These are phyloP conservation scores for Globisporangium camurandrum DNA, from an alignment of 352 stramenopile genomes.

Conservation along the genomic window DNA sequence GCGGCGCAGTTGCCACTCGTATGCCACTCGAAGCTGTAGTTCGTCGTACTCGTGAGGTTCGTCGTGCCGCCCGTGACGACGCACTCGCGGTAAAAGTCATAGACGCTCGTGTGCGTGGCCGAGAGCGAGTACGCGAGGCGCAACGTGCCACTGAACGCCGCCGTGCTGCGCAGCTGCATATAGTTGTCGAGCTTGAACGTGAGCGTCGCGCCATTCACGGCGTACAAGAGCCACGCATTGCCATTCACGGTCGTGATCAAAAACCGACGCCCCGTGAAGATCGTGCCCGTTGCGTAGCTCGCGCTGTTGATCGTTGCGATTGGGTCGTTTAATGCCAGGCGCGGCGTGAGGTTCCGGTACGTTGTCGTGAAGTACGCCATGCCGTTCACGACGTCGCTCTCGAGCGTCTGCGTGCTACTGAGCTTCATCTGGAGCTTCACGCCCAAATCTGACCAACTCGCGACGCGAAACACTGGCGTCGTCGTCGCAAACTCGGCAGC, in stretches of 20 bases:
- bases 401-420: slow-evolving; percentile 20
- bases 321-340: slow-evolving; percentile 39
- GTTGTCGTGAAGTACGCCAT: slow-evolving; percentile 67
- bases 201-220: slow-evolving; percentile 17
- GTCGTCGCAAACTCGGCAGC: slow-evolving; percentile 41
- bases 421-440: slow-evolving; percentile 42
- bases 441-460: slow-evolving; percentile 57
- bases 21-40: slow-evolving; percentile 57
- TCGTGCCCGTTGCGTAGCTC: slow-evolving; percentile 16
- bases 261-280: slow-evolving; percentile 35
- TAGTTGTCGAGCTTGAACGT: slow-evolving; percentile 34
- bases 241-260: slow-evolving; percentile 40
- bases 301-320: slow-evolving; percentile 46
- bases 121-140: slow-evolving; percentile 34
- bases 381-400: slow-evolving; percentile 47
- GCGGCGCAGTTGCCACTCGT: slow-evolving; percentile 42
- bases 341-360: slow-evolving; percentile 46
- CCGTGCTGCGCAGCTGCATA: slow-evolving; percentile 25
- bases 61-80: slow-evolving; percentile 43
- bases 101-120: slow-evolving; percentile 30
- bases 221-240: slow-evolving; percentile 57
- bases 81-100: slow-evolving; percentile 60
- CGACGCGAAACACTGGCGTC: slow-evolving; percentile 37
- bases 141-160: slow-evolving; percentile 34
- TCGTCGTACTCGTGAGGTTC: slow-evolving; percentile 28